Evolutionary conservation across 495 filamentous ascomycete genomes (phyloP).

Genomic region (Daldinia concentrica): DNA sequence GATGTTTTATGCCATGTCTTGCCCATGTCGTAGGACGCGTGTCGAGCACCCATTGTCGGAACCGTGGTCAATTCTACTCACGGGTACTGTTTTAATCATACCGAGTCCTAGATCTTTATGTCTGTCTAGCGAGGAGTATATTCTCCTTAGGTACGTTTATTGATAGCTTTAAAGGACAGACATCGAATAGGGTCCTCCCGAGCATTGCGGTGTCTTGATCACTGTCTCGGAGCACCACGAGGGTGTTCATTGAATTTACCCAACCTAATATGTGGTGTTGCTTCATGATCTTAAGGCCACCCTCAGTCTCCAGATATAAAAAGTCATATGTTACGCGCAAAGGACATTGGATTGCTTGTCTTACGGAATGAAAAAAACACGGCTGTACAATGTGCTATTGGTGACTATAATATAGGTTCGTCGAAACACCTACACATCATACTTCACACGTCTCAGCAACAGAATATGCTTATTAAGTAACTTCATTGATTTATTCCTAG

Average conservation of each 20-base stretch:
- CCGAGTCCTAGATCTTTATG: not conserved
- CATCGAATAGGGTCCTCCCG: not conserved
- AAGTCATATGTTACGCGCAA: no score
- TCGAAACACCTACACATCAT: not conserved
- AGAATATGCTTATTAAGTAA: constrained; percentile 20
- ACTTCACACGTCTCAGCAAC: not conserved
- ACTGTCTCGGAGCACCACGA: not conserved
- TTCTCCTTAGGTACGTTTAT: not conserved
- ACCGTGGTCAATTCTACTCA: not conserved
- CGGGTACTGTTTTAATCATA: not conserved
- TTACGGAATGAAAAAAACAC: no score
- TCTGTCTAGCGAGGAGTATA: not conserved
- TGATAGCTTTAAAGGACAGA: not conserved
- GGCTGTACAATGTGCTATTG: no score
- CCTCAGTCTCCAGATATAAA: not conserved
- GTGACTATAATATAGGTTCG: no score
- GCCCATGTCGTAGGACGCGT: constrained; percentile 31
- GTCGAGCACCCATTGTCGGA: not conserved
- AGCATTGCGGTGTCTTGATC: not conserved
- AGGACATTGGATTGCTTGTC: no score
- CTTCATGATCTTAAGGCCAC: not conserved
- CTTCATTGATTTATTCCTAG: constrained; percentile 24
- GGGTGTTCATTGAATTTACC: no score
- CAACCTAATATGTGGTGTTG: no score
- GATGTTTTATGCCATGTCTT: constrained; percentile 26